phyloP scores from a whole-genome alignment of 345 rosid genomes.

The Eucalyptus grandis region DNA sequence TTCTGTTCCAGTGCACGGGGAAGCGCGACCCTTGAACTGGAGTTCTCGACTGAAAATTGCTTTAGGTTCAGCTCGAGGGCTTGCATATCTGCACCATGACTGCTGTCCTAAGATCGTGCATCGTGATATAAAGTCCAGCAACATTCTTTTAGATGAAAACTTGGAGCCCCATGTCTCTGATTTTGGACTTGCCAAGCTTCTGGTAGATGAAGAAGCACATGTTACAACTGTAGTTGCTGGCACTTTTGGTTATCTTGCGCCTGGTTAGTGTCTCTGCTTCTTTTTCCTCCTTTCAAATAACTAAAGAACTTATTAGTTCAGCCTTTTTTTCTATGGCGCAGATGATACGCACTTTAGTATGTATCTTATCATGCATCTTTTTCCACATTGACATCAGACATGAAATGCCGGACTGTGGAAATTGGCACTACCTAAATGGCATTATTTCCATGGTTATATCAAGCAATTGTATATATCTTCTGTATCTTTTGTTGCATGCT shows the following conservation, averaged over 20 bases:
- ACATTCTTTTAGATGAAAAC: constrained; percentile 82
- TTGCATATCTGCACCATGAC: constrained; percentile 88
- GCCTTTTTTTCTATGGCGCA: not conserved
- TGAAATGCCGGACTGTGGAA: not conserved
- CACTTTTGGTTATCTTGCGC: constrained; percentile 95
- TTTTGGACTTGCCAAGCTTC: constrained; percentile 95
- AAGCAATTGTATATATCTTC: not conserved
- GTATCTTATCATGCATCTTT: not conserved
- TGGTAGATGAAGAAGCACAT: constrained; percentile 85
- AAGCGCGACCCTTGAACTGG: constrained; percentile 51
- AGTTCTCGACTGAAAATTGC: constrained; percentile 58
- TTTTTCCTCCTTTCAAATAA: not conserved
- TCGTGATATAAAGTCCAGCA: constrained; percentile 92
- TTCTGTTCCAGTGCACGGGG: constrained; percentile 6
- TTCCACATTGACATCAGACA: not conserved
- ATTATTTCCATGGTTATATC: not conserved
- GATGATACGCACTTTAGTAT: not conserved
- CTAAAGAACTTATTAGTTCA: not conserved
- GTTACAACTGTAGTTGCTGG: constrained; percentile 97
- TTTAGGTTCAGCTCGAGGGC: constrained; percentile 80
- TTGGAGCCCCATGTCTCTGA: constrained; percentile 86
- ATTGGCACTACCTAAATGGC: not conserved
- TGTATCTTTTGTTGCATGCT: not conserved
- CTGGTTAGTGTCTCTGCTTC: constrained; percentile 32
- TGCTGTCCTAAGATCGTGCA: constrained; percentile 82